These are phyloP conservation scores for Thelonectria olida DNA, from an alignment of 2,329 filamentous ascomycete species.

Conservation along the genomic window DNA sequence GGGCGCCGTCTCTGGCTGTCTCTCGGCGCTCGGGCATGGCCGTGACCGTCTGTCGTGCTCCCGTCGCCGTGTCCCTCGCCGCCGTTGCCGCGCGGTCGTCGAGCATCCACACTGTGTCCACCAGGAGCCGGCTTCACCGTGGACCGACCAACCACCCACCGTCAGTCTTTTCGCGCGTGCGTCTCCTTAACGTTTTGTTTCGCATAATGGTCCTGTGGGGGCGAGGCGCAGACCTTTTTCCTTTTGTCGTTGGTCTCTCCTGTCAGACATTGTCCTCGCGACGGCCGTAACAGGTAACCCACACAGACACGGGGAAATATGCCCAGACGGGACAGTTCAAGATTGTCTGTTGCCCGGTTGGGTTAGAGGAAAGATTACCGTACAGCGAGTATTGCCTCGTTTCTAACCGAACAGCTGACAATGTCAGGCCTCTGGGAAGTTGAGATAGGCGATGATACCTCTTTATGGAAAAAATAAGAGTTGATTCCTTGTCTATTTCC, in stretches of 20 bases:
- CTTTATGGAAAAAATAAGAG: neutral
- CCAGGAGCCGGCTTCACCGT: no score
- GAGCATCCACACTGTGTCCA: constrained; percentile 15
- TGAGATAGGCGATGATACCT: constrained; percentile 2
- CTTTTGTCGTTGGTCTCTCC: neutral
- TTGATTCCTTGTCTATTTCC: neutral
- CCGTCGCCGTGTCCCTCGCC: constrained; percentile 17
- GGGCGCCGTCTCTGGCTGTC: neutral
- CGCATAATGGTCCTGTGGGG: constrained; percentile 1
- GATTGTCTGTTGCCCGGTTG: neutral
- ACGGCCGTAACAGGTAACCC: constrained; percentile 3
- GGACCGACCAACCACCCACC: constrained; percentile 7
- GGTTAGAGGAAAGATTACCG: neutral
- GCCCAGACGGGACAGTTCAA: constrained; percentile 4
- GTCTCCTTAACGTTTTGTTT: neutral
- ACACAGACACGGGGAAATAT: constrained; percentile 6
- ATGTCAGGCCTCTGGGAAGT: neutral
- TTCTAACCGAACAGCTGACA: neutral
- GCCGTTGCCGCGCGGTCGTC: constrained; percentile 17
- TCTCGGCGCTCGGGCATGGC: constrained; percentile 19
- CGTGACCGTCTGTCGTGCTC: neutral
- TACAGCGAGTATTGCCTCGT: neutral
- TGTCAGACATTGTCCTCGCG: neutral
- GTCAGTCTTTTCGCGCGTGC: neutral
- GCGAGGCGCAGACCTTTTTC: constrained; percentile 10